phyloP scores from a whole-genome alignment of 2,329 filamentous ascomycete genomes.

The Pyrenochaeta sp. region DNA sequence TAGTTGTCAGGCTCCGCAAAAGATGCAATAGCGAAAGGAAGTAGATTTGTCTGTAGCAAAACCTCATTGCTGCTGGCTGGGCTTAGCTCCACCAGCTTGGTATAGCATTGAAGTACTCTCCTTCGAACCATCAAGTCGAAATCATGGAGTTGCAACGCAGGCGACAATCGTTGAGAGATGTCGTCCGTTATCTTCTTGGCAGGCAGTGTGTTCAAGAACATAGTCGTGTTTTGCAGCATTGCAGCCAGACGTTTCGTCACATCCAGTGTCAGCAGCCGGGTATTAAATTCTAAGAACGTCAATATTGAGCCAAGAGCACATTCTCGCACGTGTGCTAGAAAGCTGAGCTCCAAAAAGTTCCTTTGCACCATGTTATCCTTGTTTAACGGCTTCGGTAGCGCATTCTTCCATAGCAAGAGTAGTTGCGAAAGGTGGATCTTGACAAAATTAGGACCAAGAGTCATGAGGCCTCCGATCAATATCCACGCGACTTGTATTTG shows the following conservation, averaged over 20 bases:
- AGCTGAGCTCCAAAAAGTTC: slow-evolving; percentile 87
- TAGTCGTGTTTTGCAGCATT: slow-evolving; percentile 94
- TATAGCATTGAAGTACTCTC: slow-evolving; percentile 93
- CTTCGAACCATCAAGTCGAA: slow-evolving; percentile 92
- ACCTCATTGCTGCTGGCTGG: slow-evolving; percentile 85
- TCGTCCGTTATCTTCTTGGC: slow-evolving; percentile 87
- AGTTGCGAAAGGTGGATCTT: slow-evolving; percentile 97
- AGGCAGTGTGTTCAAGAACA: slow-evolving; percentile 86
- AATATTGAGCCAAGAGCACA: slow-evolving; percentile 91
- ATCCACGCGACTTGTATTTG: slow-evolving; percentile 99
- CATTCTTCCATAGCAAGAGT: slow-evolving; percentile 95
- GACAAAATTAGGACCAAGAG: slow-evolving; percentile 95
- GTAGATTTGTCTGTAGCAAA: slow-evolving; percentile 86
- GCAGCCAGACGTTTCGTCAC: slow-evolving; percentile 90
- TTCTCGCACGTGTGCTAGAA: slow-evolving; percentile 92
- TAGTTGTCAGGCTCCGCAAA: slow-evolving; percentile 95
- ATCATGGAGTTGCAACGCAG: slow-evolving; percentile 87
- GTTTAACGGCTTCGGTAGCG: slow-evolving; percentile 89
- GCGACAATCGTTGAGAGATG: slow-evolving; percentile 80
- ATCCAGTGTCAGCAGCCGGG: slow-evolving; percentile 88
- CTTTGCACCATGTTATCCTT: slow-evolving; percentile 88
- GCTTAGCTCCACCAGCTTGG: slow-evolving; percentile 87
- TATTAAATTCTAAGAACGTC: slow-evolving; percentile 93
- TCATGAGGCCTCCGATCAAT: slow-evolving; percentile 94
- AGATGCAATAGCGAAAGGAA: slow-evolving; percentile 87